A percentile compares a stretch with the other conserved stretches of the same genome.
These are phyloP conservation scores for Gossypium davidsonii DNA, from an alignment of 441 rosid species.

Conservation along the genomic window DNA sequence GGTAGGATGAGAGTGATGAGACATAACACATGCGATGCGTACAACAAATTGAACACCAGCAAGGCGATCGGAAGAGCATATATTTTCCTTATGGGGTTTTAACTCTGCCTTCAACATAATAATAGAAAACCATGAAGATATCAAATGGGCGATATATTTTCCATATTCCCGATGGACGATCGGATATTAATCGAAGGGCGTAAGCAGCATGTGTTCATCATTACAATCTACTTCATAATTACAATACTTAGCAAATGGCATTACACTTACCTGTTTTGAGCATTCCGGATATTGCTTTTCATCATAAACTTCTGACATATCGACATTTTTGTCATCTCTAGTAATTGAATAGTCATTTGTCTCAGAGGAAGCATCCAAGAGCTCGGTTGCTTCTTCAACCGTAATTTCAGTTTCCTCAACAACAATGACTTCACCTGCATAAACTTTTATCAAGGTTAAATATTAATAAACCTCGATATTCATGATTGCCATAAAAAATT, in stretches of 20 bases:
- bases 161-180: neutral
- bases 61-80: neutral
- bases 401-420: slow-evolving; percentile 27
- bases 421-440: slow-evolving; percentile 34
- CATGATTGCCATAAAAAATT: slow-evolving; percentile 12
- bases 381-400: slow-evolving; percentile 26
- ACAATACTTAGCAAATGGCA: slow-evolving; percentile 9
- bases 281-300: slow-evolving; percentile 21
- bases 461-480: slow-evolving; percentile 4
- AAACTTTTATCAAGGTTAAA: slow-evolving; percentile 6
- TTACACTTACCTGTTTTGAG: slow-evolving; percentile 35
- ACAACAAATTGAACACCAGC: neutral
- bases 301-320: slow-evolving; percentile 26
- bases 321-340: slow-evolving; percentile 25
- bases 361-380: slow-evolving; percentile 25
- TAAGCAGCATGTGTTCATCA: neutral
- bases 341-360: slow-evolving; percentile 20
- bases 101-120: neutral
- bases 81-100: neutral
- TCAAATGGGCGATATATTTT: neutral
- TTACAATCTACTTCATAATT: neutral
- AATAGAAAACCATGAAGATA: neutral
- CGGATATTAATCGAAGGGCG: neutral
- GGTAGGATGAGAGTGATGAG: neutral
- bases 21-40: neutral